phyloP scores from a whole-genome alignment of 805 yeast genomes.

The Suhomyces pyralidae region DNA sequence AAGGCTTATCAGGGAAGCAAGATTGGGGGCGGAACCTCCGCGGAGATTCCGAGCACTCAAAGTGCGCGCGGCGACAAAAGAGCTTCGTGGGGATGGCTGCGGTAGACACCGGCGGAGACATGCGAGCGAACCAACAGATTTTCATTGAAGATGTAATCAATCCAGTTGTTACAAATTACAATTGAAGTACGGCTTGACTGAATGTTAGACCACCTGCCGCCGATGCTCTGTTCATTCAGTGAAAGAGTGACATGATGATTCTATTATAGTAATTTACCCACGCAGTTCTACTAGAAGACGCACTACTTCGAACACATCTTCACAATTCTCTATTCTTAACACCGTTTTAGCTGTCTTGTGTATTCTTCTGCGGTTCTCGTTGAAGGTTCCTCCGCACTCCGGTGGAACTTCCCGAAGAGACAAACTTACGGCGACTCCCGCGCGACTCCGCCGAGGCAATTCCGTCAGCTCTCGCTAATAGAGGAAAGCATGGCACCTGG shows the following conservation, averaged over 20 bases:
- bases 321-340: too few species aligned
- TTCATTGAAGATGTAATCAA: not conserved
- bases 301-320: not conserved
- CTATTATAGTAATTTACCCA: not conserved
- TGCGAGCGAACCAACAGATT: not conserved
- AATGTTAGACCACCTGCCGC: too few species aligned
- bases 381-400: not conserved
- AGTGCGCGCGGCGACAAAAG: not conserved
- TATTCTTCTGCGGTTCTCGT: too few species aligned
- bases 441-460: not conserved
- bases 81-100: not conserved
- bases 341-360: too few species aligned
- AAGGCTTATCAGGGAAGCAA: not conserved
- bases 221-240: too few species aligned
- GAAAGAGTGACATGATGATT: too few species aligned
- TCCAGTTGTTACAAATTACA: not conserved
- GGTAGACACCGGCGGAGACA: not conserved
- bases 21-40: conserved; percentile 4
- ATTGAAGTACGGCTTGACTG: too few species aligned
- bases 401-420: not conserved
- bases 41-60: conserved; percentile 2
- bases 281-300: not conserved
- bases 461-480: not conserved
- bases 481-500: not conserved
- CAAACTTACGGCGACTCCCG: not conserved